phyloP scores from a whole-genome alignment of 306 rosid genomes.

The Dalbergia cochinchinensis region DNA sequence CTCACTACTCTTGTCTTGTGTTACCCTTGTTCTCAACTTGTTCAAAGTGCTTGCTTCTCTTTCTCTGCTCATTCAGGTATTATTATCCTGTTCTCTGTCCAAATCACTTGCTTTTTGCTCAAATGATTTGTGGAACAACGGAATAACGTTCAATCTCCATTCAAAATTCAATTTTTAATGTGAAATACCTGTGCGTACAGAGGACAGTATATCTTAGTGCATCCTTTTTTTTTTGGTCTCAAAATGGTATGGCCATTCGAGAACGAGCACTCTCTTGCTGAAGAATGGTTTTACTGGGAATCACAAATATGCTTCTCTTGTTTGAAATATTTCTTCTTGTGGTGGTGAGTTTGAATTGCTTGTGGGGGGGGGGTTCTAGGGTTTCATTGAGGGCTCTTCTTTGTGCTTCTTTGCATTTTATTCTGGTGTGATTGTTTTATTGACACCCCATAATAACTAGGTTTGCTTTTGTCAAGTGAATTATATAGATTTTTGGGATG shows the following conservation, averaged over 20 bases:
- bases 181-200: slow-evolving; percentile 11
- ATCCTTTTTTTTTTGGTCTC: slow-evolving; percentile 10
- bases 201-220: slow-evolving; percentile 14
- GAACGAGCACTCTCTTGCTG: slow-evolving; percentile 31
- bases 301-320: slow-evolving; percentile 24
- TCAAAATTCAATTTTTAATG: slow-evolving; percentile 6
- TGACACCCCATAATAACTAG: slow-evolving; percentile 4
- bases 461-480: slow-evolving; percentile 9
- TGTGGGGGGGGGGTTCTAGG: slow-evolving; percentile 31
- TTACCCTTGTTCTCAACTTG: slow-evolving; percentile 5
- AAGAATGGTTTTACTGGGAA: slow-evolving; percentile 41
- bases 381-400: slow-evolving; percentile 41
- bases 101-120: slow-evolving; percentile 13
- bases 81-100: slow-evolving; percentile 4
- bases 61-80: slow-evolving; percentile 45
- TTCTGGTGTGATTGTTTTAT: slow-evolving; percentile 22
- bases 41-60: background rate
- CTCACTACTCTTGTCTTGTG: slow-evolving; percentile 25
- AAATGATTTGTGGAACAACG: slow-evolving; percentile 34
- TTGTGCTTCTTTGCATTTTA: background rate
- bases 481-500: slow-evolving; percentile 36
- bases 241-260: slow-evolving; percentile 32
- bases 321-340: background rate
- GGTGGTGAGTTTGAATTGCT: slow-evolving; percentile 32
- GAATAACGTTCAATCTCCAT: slow-evolving; percentile 32